Conservation (phyloP, 345 rosid species). For the Turritis glabra region DNA sequence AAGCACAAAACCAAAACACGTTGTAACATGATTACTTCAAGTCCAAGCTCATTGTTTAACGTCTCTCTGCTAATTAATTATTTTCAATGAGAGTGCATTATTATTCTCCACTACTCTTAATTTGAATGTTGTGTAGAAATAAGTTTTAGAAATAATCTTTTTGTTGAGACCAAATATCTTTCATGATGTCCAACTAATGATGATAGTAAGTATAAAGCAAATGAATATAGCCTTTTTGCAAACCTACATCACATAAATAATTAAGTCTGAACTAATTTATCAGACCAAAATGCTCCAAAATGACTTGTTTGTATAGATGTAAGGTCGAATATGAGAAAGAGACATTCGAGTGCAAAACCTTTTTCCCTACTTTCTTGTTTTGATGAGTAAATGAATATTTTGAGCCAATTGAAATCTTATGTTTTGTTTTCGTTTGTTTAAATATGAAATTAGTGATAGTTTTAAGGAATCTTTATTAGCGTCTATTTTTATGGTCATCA, state of each 20-base stretch:
- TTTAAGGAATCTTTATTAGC: background rate
- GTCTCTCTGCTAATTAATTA: background rate
- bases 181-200: conserved; percentile 11
- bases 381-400: background rate
- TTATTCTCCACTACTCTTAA: background rate
- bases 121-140: background rate
- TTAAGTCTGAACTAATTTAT: too few species aligned
- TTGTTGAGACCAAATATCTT: background rate
- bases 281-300: background rate
- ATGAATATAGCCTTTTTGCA: too few species aligned
- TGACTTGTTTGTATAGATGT: background rate
- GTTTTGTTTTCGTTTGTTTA: background rate
- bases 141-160: background rate
- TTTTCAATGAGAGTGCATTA: background rate
- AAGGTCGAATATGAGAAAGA: background rate
- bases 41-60: background rate
- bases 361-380: background rate
- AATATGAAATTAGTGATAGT: background rate
- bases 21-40: conserved; percentile 26
- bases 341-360: background rate
- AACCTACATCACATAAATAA: background rate
- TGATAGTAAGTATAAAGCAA: too few species aligned
- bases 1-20: background rate
- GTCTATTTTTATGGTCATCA: background rate
- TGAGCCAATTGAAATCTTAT: background rate